Conservation (phyloP, 495 filamentous ascomycete genomes). For the Polyplosphaeria fusca region DNA sequence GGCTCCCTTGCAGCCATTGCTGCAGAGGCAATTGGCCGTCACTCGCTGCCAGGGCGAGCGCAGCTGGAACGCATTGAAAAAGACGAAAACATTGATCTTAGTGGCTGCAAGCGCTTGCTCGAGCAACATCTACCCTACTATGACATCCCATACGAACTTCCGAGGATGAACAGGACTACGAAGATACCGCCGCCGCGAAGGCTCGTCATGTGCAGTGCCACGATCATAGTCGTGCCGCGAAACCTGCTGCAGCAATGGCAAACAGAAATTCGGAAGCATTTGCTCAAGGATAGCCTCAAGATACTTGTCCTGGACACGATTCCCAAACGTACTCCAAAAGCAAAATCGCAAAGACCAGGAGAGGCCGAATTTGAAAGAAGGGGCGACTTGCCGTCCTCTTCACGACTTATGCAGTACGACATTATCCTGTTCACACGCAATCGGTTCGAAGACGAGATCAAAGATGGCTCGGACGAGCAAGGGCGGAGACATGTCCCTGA, state of each 20-base stretch:
- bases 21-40: constrained; percentile 15
- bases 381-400: constrained; percentile 55
- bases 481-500: constrained; percentile 36
- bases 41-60: constrained; percentile 61
- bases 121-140: constrained; percentile 49
- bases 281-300: constrained; percentile 54
- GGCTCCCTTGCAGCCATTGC: constrained; percentile 21
- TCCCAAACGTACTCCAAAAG: neutral
- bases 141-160: constrained; percentile 44
- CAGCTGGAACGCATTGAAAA: constrained; percentile 49
- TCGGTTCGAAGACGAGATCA: constrained; percentile 64
- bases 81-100: constrained; percentile 42
- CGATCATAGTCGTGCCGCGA: constrained; percentile 64
- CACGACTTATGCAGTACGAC: constrained; percentile 66
- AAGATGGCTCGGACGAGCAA: constrained; percentile 40
- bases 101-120: constrained; percentile 55
- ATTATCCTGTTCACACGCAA: constrained; percentile 72
- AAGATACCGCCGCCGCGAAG: constrained; percentile 43
- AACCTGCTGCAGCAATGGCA: constrained; percentile 72
- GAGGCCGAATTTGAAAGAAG: constrained; percentile 33
- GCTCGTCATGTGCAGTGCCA: constrained; percentile 64
- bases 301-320: constrained; percentile 54
- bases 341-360: neutral
- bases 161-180: constrained; percentile 44
- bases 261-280: constrained; percentile 66